A percentile compares a stretch with the other conserved stretches of the same genome.
Evolutionary conservation across 345 rosid species (phyloP).

Genomic region (Syzygium grande): DNA sequence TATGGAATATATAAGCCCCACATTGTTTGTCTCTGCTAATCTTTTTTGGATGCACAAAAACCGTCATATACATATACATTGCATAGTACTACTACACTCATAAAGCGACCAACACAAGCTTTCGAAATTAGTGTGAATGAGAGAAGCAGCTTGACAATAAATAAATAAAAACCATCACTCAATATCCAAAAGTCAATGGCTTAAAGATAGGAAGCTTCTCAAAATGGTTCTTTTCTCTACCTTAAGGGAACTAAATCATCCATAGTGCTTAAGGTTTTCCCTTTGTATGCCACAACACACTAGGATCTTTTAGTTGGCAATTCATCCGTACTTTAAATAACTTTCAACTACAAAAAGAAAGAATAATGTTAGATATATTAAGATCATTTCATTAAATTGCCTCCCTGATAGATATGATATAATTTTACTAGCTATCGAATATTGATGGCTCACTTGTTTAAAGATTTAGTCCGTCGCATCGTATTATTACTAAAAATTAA

Average conservation of each 20-base stretch:
- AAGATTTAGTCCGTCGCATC: fast-evolving
- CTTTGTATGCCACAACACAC: background rate
- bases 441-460: background rate
- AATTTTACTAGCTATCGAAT: background rate
- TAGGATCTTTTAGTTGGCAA: background rate
- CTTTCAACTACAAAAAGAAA: background rate
- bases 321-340: background rate
- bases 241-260: background rate
- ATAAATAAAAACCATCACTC: background rate
- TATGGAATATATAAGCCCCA: fast-evolving
- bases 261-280: background rate
- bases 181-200: background rate
- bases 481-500: background rate
- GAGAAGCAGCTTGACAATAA: background rate
- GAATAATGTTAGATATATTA: background rate
- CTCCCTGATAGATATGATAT: background rate
- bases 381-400: background rate
- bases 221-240: background rate
- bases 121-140: background rate
- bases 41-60: background rate
- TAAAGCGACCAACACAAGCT: background rate
- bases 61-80: background rate
- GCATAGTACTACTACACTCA: background rate
- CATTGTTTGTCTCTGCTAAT: background rate
- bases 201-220: background rate